These are phyloP conservation scores for Phytophthora nicotianae DNA, from an alignment of 352 stramenopile genomes.

Conservation along the genomic window DNA sequence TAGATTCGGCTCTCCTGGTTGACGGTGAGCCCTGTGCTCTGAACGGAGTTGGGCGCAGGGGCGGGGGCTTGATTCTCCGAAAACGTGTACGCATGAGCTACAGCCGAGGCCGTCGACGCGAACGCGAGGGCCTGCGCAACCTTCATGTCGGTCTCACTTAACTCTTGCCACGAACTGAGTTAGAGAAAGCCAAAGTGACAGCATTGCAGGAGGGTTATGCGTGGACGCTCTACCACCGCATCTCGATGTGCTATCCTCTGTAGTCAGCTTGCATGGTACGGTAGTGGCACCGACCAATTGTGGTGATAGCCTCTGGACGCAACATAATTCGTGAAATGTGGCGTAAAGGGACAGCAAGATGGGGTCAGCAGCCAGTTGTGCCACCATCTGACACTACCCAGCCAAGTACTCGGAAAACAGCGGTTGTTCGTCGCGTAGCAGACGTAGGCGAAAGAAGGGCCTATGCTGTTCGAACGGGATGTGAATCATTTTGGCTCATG, in stretches of 20 bases:
- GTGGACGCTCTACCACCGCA: conserved; percentile 28
- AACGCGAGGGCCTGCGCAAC: conserved; percentile 22
- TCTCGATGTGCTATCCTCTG: conserved; percentile 18
- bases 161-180: conserved; percentile 4
- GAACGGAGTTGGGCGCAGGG: conserved; percentile 5
- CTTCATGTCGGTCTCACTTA: conserved; percentile 21
- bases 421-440: conserved; percentile 1
- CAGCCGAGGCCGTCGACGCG: conserved; percentile 17
- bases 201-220: conserved; percentile 7
- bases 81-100: conserved; percentile 35
- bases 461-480: conserved; percentile 36
- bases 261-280: conserved; percentile 14
- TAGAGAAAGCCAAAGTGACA: conserved; percentile 33
- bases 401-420: conserved; percentile 29
- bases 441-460: conserved; percentile 8
- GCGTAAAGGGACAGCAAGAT: not conserved
- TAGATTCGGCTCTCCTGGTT: conserved; percentile 54
- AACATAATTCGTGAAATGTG: conserved; percentile 3
- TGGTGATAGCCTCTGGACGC: not conserved
- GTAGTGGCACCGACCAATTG: conserved; percentile 2
- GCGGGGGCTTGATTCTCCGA: conserved; percentile 24
- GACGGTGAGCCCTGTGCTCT: conserved; percentile 17
- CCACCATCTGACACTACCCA: conserved; percentile 8
- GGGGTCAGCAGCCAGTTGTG: conserved; percentile 6
- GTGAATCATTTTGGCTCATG: conserved; percentile 35